Percentiles rank a stretch among this genome's conserved stretches.
phyloP scores from a whole-genome alignment of 2,329 filamentous ascomycete species.

The Colletotrichum magnum region DNA sequence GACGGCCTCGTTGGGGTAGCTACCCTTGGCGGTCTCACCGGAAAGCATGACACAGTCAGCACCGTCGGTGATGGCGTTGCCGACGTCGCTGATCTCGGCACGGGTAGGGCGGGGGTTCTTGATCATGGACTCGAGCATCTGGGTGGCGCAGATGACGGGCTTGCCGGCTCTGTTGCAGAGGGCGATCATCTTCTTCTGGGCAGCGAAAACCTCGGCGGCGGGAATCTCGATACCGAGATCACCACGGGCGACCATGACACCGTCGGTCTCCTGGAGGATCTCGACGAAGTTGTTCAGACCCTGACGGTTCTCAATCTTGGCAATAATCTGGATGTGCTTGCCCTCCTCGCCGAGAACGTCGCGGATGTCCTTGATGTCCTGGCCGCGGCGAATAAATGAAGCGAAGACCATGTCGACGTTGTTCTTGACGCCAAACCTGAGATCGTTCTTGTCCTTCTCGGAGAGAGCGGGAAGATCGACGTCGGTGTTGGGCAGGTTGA shows the following conservation, averaged over 20 bases:
- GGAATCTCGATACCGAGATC: slow-evolving; percentile 99
- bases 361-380: slow-evolving; percentile 94
- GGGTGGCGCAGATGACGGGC: slow-evolving; percentile 98
- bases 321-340: slow-evolving; percentile 98
- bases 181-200: slow-evolving; percentile 99
- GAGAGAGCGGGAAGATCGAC: slow-evolving; percentile 97
- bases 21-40: slow-evolving; percentile 98
- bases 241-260: slow-evolving; percentile 99
- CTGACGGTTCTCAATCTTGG: slow-evolving; percentile 99
- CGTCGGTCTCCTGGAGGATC: slow-evolving; percentile 95
- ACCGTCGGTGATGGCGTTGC: slow-evolving; percentile 97
- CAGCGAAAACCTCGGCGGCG: slow-evolving; percentile 97
- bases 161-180: slow-evolving; percentile 99
- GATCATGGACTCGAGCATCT: slow-evolving; percentile 99
- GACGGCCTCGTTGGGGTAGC: slow-evolving; percentile 92
- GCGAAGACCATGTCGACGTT: slow-evolving; percentile 99
- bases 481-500: slow-evolving; percentile 98
- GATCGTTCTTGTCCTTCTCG: slow-evolving; percentile 97
- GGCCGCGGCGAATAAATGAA: slow-evolving; percentile 94
- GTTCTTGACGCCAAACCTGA: slow-evolving; percentile 98
- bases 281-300: slow-evolving; percentile 99
- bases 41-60: slow-evolving; percentile 99
- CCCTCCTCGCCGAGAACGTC: slow-evolving; percentile 91
- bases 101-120: slow-evolving; percentile 99
- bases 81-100: slow-evolving; percentile 98